These are phyloP conservation scores for Pestalotiopsis sp. DNA, from an alignment of 2,329 filamentous ascomycete species.

Conservation along the genomic window DNA sequence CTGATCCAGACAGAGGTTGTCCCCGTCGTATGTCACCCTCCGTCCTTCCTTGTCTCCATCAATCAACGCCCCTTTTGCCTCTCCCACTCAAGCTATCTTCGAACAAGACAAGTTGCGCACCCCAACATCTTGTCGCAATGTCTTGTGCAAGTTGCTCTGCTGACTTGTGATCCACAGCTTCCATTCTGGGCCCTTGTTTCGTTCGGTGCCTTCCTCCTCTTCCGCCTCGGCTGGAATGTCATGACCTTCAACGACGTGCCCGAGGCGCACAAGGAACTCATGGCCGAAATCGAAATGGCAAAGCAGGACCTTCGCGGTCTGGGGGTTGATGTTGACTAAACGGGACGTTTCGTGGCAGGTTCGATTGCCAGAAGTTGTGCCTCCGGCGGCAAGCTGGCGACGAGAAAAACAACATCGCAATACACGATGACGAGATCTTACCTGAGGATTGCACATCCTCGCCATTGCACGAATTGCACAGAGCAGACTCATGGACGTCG, in stretches of 20 bases:
- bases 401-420: not conserved
- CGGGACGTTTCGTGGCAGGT: not conserved
- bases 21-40: slow-evolving; percentile 71
- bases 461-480: no score
- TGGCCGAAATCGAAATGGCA: slow-evolving; percentile 79
- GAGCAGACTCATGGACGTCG: no score
- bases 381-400: not conserved
- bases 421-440: not conserved
- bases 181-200: slow-evolving; percentile 92
- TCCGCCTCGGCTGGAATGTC: slow-evolving; percentile 88
- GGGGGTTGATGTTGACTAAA: slow-evolving; percentile 78
- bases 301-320: slow-evolving; percentile 72
- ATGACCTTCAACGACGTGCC: slow-evolving; percentile 97
- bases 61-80: not conserved
- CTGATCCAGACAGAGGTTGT: slow-evolving; percentile 83
- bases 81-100: not conserved
- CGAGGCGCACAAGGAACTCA: slow-evolving; percentile 85
- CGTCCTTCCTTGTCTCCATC: not conserved
- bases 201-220: slow-evolving; percentile 90
- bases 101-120: no score
- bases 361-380: not conserved
- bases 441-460: no score
- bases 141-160: not conserved
- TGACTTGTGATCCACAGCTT: slow-evolving; percentile 59
- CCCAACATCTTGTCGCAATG: no score